Evolutionary conservation across 176 grass and related monocot species (phyloP).

Genomic region (Oryza meyeriana): DNA sequence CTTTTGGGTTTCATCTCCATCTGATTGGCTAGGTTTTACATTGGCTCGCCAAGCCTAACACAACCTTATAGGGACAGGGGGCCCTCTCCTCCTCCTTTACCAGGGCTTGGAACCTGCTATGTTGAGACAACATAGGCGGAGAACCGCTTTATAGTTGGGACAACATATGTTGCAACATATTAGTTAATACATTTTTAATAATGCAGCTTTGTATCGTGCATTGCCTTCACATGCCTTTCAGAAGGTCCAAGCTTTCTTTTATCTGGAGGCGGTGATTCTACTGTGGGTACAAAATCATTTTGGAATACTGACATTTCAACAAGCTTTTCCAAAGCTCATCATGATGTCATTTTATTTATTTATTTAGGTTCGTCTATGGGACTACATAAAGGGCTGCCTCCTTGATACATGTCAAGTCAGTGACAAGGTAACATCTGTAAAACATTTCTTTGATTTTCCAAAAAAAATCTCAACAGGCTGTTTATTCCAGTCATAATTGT

Average conservation of each 20-base stretch:
- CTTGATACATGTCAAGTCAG: conserved; percentile 72
- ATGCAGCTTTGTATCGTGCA: conserved; percentile 86
- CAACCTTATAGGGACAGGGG: too few relatives aligned
- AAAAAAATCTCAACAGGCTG: background rate
- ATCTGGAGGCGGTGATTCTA: conserved; percentile 94
- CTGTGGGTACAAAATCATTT: conserved; percentile 50
- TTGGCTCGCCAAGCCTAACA: too few relatives aligned
- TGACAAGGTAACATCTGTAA: conserved; percentile 53
- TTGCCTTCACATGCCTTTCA: conserved; percentile 53
- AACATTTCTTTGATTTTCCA: conserved; percentile 1
- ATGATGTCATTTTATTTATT: conserved; percentile 17
- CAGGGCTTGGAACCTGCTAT: too few relatives aligned
- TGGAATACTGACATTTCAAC: conserved; percentile 2
- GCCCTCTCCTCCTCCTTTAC: too few relatives aligned
- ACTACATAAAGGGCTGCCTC: conserved; percentile 72
- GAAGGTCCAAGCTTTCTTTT: conserved; percentile 60
- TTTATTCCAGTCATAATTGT: background rate
- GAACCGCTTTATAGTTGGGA: too few relatives aligned
- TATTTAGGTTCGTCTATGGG: conserved; percentile 87
- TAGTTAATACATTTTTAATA: conserved; percentile 5
- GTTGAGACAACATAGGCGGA: too few relatives aligned
- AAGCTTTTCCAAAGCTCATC: conserved; percentile 11
- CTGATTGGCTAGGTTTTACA: too few relatives aligned
- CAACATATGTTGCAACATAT: background rate
- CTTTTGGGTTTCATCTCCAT: too few relatives aligned